Evolutionary conservation across 1,139 yeast genomes (phyloP), one percentile per base, ranked within the genome.

Genomic region (Candida tetrigidarum): DNA sequence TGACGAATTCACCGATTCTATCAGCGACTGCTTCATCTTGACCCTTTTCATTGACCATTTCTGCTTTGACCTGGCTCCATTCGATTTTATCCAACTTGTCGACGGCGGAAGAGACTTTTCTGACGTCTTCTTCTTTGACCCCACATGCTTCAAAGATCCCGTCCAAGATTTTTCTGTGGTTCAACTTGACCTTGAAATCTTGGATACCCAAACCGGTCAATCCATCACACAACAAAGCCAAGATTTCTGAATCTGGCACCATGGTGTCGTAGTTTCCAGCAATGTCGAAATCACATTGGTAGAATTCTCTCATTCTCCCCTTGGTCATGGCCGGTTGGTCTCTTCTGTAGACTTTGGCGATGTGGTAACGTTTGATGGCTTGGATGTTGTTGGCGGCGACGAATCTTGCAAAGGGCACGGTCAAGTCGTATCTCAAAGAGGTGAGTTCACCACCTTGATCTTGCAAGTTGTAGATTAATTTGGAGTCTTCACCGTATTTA

Each of bases 321-420:
- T 93, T 93, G 47, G 98, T 92, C 99, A 93, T 93, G 12, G 99
- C 99, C 5, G 99, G 99, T 69, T 93, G 99, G 65, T 93, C 99
- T 71, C 99, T 86, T 72, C 99, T 83, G 71, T 93, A 93, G 44
- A 93, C 99, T 69, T 93, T 93, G 56, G 99, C 99, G 55, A 93
- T 89, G 71, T 93, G 99, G 67, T 84, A 93, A 63, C 99, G 80
- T 71, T 93, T 93, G 68, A 93, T 93, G 62, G 76, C 81, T 57
- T 89, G 86, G 51, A 93, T 80, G 59, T 89, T 90, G 73, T 93
- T 93, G 86, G 90, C 86, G 28, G 99, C 99, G 46, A 93, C 96
- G 62, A 80, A 93, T 64, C 99, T 80, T 10, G 99, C 99, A 71
- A 93, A 93, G 44, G 99, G 99, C 37, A 93, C 99, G 0, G 99